These are phyloP conservation scores for Candida ipomoeae DNA, from an alignment of 805 yeast genomes.

Conservation along the genomic window DNA sequence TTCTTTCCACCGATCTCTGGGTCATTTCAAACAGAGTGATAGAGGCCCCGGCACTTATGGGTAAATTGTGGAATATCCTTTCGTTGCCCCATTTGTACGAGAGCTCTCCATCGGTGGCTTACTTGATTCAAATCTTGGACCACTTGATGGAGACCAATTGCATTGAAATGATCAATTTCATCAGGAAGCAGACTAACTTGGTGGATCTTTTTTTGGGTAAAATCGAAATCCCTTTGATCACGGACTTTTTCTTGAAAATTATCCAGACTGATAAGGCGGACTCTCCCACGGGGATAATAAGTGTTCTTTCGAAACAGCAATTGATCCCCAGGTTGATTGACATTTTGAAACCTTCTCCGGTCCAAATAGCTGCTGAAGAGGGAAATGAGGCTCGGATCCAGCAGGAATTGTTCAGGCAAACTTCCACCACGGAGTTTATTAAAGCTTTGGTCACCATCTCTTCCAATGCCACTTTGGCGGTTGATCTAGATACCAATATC, in stretches of 20 bases:
- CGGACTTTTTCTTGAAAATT: conserved; percentile 86
- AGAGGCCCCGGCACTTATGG: conserved; percentile 38
- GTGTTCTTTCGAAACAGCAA: conserved; percentile 64
- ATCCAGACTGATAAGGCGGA: conserved; percentile 93
- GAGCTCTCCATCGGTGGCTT: conserved; percentile 36
- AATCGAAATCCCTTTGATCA: conserved; percentile 87
- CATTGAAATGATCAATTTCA: conserved; percentile 64
- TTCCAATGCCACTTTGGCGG: conserved; percentile 68
- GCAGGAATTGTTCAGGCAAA: conserved; percentile 49
- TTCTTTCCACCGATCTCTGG: conserved; percentile 40
- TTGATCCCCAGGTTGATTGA: conserved; percentile 70
- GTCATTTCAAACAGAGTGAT: conserved; percentile 40
- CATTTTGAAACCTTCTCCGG: conserved; percentile 57
- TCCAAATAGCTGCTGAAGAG: conserved; percentile 15
- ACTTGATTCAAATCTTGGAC: conserved; percentile 64
- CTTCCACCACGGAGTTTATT: conserved; percentile 92
- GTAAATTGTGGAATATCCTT: conserved; percentile 40
- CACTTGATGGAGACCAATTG: conserved; percentile 66
- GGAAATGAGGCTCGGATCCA: conserved; percentile 1
- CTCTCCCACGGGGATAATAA: conserved; percentile 81
- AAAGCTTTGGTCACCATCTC: conserved; percentile 93
- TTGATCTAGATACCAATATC: conserved; percentile 82
- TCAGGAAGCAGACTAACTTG: conserved; percentile 61
- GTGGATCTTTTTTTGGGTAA: conserved; percentile 81
- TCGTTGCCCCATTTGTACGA: conserved; percentile 30